phyloP scores from a whole-genome alignment of 148 eudicot genomes.

The Arctostaphylos glauca region DNA sequence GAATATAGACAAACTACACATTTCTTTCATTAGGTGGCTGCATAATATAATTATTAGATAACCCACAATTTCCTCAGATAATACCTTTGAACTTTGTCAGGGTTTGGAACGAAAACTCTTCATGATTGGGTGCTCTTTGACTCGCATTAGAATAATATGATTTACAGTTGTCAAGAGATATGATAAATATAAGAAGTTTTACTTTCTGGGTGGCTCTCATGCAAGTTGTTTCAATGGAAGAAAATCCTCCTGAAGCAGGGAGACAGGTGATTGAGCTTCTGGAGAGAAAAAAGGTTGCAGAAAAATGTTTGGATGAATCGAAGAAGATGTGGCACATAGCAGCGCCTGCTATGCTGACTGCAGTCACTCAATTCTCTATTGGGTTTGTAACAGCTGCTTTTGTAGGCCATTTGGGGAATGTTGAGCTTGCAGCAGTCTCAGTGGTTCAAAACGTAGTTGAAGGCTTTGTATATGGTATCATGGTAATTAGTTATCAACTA shows the following conservation, averaged over 20 bases:
- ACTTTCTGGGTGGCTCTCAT: conserved; percentile 14
- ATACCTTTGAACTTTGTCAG: not conserved
- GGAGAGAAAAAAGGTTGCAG: conserved; percentile 17
- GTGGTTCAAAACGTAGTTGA: conserved; percentile 27
- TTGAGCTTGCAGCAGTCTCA: conserved; percentile 29
- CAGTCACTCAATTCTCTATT: conserved; percentile 22
- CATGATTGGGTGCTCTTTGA: not conserved
- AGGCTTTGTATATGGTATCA: conserved; percentile 28
- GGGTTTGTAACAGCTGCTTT: conserved; percentile 21
- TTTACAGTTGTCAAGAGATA: not conserved
- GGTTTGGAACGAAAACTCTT: not conserved
- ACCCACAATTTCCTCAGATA: conserved; percentile 10
- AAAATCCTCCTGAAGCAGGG: conserved; percentile 17
- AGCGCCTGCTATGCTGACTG: conserved; percentile 19
- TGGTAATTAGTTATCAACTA: conserved; percentile 16
- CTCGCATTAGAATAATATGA: not conserved
- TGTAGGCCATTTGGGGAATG: conserved; percentile 26
- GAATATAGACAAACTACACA: not conserved
- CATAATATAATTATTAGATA: not conserved
- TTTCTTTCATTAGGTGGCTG: not conserved
- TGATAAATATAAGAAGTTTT: not conserved
- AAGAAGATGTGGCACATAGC: conserved; percentile 26
- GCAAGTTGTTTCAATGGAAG: conserved; percentile 15
- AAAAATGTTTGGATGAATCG: conserved; percentile 19
- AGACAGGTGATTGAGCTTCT: not conserved